Evolutionary conservation across 352 stramenopile species (phyloP).

Genomic region (Pythium graminicola): DNA sequence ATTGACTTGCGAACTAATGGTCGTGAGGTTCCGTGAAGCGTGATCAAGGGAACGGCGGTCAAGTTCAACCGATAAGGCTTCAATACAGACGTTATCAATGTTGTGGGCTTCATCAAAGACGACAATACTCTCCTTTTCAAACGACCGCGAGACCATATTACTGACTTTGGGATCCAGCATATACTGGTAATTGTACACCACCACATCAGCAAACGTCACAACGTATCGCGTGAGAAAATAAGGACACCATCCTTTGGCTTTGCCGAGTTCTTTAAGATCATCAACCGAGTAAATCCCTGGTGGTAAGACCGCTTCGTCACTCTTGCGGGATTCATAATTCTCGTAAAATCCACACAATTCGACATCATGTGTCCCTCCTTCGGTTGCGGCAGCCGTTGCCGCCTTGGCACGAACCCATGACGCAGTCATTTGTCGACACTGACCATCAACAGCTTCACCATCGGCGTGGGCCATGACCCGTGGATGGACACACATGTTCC

Average conservation of each 20-base stretch:
- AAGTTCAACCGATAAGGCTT: conserved; percentile 96
- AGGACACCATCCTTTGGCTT: conserved; percentile 92
- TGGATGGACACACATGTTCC: conserved; percentile 99
- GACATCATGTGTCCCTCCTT: conserved; percentile 22
- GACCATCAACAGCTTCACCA: conserved; percentile 94
- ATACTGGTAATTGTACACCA: conserved; percentile 99
- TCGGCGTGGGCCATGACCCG: conserved; percentile 94
- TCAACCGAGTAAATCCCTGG: conserved; percentile 95
- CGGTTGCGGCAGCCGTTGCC: conserved; percentile 26
- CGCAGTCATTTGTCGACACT: conserved; percentile 96
- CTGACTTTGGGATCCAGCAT: conserved; percentile 98
- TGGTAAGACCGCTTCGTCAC: conserved; percentile 89
- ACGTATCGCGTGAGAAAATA: conserved; percentile 98
- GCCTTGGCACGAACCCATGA: conserved; percentile 92
- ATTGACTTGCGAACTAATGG: conserved; percentile 69
- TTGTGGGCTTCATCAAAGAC: conserved; percentile 99
- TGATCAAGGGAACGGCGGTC: conserved; percentile 89
- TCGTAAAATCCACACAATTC: conserved; percentile 90
- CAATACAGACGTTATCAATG: conserved; percentile 99
- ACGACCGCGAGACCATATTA: conserved; percentile 86
- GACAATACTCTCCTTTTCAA: conserved; percentile 91
- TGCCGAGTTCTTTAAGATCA: conserved; percentile 92
- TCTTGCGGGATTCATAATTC: conserved; percentile 80
- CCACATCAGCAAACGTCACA: conserved; percentile 95
- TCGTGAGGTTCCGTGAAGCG: conserved; percentile 87